A percentile compares a stretch with the other conserved stretches of the same genome.
These are phyloP conservation scores for Zopfochytrium polystomum DNA, from an alignment of 371 early-diverging fungal species.

Conservation along the genomic window DNA sequence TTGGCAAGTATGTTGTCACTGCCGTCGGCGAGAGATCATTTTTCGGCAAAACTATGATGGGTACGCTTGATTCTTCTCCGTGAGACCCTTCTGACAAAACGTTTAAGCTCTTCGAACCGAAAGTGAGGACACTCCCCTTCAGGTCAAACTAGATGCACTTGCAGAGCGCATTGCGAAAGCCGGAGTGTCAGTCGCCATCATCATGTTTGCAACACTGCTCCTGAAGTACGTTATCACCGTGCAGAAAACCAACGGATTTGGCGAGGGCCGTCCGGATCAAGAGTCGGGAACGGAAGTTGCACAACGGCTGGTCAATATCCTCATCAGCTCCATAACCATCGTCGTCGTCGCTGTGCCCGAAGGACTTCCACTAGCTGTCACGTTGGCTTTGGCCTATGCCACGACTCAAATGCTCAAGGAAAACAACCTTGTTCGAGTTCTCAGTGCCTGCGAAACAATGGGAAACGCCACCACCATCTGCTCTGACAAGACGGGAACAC, in stretches of 20 bases:
- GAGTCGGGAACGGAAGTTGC: slow-evolving; percentile 47
- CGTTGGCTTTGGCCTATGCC: slow-evolving; percentile 93
- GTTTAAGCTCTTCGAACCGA: slow-evolving; percentile 35
- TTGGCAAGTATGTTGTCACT: slow-evolving; percentile 70
- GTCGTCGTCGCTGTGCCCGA: slow-evolving; percentile 98
- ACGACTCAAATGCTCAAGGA: slow-evolving; percentile 82
- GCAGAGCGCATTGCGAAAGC: slow-evolving; percentile 90
- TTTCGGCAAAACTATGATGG: slow-evolving; percentile 77
- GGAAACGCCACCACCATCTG: slow-evolving; percentile 95
- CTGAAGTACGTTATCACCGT: slow-evolving; percentile 71
- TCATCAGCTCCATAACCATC: slow-evolving; percentile 64
- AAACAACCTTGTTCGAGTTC: slow-evolving; percentile 88
- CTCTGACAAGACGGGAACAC: slow-evolving; percentile 95
- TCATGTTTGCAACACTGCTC: slow-evolving; percentile 72
- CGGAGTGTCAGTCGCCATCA: slow-evolving; percentile 74
- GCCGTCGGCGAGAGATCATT: slow-evolving; percentile 78
- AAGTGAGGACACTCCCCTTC: slow-evolving; percentile 86
- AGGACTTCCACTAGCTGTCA: slow-evolving; percentile 96
- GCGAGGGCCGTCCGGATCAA: slow-evolving; percentile 9
- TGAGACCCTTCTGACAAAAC: background rate
- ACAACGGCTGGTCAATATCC: slow-evolving; percentile 57
- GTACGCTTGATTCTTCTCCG: slow-evolving; percentile 28
- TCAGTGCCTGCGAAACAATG: slow-evolving; percentile 97
- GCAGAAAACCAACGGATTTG: slow-evolving; percentile 15
- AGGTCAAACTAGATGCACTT: slow-evolving; percentile 76